Conservation (phyloP, 148 eudicot genomes). For the Arbutus unedo region DNA sequence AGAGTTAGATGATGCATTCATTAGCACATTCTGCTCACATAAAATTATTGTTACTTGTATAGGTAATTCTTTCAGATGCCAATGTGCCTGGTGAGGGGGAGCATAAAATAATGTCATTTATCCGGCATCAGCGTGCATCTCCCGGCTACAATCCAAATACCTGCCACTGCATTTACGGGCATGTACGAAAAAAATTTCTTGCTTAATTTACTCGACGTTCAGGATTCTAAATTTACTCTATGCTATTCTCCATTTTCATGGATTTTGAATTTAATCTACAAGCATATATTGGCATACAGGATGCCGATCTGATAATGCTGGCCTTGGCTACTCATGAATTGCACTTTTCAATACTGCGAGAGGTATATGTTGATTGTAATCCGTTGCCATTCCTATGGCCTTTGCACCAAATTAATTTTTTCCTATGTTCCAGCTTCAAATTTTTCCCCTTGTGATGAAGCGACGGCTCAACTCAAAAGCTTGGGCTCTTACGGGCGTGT, state of each 20-base stretch:
- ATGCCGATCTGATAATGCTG: conserved; percentile 49
- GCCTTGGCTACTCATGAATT: conserved; percentile 44
- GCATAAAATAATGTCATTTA: conserved; percentile 49
- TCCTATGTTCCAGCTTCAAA: no score
- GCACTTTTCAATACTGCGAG: conserved; percentile 45
- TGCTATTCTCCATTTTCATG: background rate
- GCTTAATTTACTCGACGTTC: background rate
- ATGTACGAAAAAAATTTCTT: conserved; percentile 14
- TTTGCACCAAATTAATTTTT: background rate
- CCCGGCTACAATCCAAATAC: conserved; percentile 40
- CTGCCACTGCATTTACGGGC: conserved; percentile 44
- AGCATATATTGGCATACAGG: conserved; percentile 25
- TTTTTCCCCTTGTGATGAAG: background rate
- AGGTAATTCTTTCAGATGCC: conserved; percentile 48
- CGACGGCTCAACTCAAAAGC: no score
- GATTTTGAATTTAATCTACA: background rate
- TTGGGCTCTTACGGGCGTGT: no score
- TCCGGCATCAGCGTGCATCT: conserved; percentile 31
- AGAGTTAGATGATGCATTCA: background rate
- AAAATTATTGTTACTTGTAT: background rate
- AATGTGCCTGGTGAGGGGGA: conserved; percentile 60
- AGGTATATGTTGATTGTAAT: conserved; percentile 17
- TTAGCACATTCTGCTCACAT: background rate
- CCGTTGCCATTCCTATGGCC: background rate
- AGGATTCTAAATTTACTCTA: background rate